Percentiles rank a stretch among this genome's conserved stretches.
These are phyloP conservation scores for Tetrapisispora pingtungensis DNA, from an alignment of 805 yeast genomes.

Conservation along the genomic window DNA sequence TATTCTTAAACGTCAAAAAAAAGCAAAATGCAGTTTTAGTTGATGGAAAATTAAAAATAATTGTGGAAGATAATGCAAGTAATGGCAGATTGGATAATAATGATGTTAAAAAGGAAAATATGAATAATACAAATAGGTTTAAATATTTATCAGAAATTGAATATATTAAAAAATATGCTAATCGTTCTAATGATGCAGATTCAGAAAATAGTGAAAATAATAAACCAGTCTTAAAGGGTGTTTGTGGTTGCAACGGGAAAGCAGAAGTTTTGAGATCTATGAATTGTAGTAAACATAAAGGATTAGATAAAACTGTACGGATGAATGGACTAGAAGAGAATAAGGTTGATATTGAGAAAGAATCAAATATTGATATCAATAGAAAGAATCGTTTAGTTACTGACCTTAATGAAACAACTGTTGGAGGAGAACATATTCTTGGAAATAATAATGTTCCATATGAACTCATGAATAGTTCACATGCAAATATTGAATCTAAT, in stretches of 20 bases:
- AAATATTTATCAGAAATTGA: slow-evolving; percentile 22
- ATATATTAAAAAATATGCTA: slow-evolving; percentile 13
- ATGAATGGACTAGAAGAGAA: too few species aligned
- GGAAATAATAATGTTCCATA: too few species aligned
- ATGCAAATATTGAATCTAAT: not conserved
- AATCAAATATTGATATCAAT: too few species aligned
- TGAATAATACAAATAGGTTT: not conserved
- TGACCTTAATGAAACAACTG: too few species aligned
- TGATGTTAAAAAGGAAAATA: not conserved
- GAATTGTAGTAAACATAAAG: not conserved
- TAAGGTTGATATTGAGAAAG: too few species aligned
- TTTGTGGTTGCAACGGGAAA: slow-evolving; percentile 3
- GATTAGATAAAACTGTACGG: not conserved
- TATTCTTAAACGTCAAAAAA: slow-evolving; percentile 20
- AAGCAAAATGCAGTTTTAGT: slow-evolving; percentile 22
- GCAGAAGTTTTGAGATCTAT: not conserved
- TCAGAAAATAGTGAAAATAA: too few species aligned
- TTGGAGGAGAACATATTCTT: too few species aligned
- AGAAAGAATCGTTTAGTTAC: too few species aligned
- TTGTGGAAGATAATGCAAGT: slow-evolving; percentile 9
- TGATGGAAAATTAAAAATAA: slow-evolving; percentile 23
- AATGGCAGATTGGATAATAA: too few species aligned
- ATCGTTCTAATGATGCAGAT: too few species aligned
- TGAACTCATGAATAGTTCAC: not conserved
- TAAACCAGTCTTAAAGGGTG: not conserved